Conservation (phyloP, 2,329 filamentous ascomycete species). For the Berkeleyomyces rouxiae region DNA sequence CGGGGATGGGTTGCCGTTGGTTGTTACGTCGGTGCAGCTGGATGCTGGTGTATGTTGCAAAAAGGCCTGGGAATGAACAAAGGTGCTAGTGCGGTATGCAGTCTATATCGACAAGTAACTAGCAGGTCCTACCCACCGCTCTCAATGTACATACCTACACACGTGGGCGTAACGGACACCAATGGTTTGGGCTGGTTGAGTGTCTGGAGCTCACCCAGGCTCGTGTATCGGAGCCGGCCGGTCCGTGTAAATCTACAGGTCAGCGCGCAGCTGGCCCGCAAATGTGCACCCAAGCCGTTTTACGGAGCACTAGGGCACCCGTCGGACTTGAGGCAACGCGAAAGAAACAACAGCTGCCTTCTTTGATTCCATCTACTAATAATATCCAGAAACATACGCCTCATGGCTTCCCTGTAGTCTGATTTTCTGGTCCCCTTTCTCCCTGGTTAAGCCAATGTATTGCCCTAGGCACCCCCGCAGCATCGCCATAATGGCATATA, state of each 20-base stretch:
- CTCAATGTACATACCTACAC: too few relatives aligned
- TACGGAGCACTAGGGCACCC: background rate
- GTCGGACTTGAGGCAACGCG: too few relatives aligned
- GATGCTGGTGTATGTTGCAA: background rate
- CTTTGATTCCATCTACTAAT: background rate
- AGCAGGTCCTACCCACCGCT: background rate
- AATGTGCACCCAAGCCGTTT: background rate
- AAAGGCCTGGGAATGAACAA: background rate
- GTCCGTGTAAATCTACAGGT: background rate
- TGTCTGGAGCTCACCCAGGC: background rate
- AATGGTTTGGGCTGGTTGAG: background rate
- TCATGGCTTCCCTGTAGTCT: background rate
- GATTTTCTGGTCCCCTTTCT: background rate
- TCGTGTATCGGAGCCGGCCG: background rate
- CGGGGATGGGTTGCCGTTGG: background rate
- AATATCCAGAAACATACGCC: background rate
- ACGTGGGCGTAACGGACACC: too few relatives aligned
- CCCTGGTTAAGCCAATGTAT: background rate
- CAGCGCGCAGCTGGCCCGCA: background rate
- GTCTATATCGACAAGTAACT: background rate
- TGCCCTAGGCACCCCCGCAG: slow-evolving; percentile 1
- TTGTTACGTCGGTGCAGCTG: background rate
- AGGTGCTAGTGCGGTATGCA: background rate
- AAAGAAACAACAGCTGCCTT: background rate
- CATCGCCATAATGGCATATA: background rate